Percentiles rank a stretch among this genome's conserved stretches.
Conservation (phyloP, 192 early-diverging fungal species). For the Rhizophagus clarus region DNA sequence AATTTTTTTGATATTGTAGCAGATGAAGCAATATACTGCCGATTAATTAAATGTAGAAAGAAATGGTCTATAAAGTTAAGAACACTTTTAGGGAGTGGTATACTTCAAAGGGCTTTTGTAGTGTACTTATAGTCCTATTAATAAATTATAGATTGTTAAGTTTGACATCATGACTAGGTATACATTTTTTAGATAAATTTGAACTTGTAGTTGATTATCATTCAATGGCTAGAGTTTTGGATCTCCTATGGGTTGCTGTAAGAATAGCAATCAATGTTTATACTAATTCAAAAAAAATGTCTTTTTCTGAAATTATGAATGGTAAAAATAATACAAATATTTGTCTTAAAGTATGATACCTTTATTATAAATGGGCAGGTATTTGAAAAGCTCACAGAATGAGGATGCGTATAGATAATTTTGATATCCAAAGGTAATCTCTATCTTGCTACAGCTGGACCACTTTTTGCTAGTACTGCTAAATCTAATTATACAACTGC, state of each 20-base stretch:
- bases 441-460: not conserved
- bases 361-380: not conserved
- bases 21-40: not conserved
- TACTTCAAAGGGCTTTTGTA: not conserved
- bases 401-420: not conserved
- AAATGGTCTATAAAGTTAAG: not conserved
- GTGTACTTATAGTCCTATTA: not conserved
- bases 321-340: not conserved
- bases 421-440: not conserved
- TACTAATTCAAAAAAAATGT: constrained; percentile 9
- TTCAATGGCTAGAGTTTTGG: constrained; percentile 1
- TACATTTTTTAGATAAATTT: constrained; percentile 19
- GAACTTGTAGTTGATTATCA: constrained; percentile 19
- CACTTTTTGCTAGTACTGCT: not conserved
- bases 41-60: not conserved
- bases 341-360: not conserved
- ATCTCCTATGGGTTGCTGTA: constrained; percentile 5
- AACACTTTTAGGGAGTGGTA: not conserved
- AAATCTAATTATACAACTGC: no score
- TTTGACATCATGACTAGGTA: not conserved
- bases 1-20: constrained; percentile 3
- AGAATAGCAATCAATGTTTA: not conserved
- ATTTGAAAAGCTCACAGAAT: constrained; percentile 1
- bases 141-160: not conserved
- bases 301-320: not conserved